Percentiles rank a stretch among this genome's conserved stretches.
These are phyloP conservation scores for Pittosporum tobira DNA, from an alignment of 129 eudicot species.

Conservation along the genomic window DNA sequence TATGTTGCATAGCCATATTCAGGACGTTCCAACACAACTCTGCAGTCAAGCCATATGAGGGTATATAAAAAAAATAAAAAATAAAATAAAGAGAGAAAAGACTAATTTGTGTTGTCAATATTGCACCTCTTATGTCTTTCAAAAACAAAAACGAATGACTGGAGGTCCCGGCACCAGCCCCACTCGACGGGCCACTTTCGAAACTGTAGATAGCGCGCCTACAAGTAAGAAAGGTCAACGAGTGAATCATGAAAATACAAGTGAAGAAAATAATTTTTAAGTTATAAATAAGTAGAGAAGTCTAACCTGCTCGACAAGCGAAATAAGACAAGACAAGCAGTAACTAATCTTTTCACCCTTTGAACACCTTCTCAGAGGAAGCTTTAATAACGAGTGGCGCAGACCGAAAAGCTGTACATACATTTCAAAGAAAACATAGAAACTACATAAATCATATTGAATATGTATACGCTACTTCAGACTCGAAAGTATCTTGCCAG, in stretches of 20 bases:
- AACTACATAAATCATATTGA: neutral
- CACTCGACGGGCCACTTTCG: slow-evolving; percentile 96
- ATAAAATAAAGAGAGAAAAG: no score
- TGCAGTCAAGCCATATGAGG: slow-evolving; percentile 18
- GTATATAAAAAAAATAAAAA: no score
- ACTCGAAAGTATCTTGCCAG: neutral
- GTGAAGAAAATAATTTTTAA: no score
- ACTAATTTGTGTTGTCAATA: slow-evolving; percentile 1
- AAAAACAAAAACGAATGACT: slow-evolving; percentile 87
- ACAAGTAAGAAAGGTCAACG: slow-evolving; percentile 9
- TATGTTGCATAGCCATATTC: slow-evolving; percentile 99
- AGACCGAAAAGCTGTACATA: slow-evolving; percentile 63
- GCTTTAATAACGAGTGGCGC: slow-evolving; percentile 43
- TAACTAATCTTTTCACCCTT: slow-evolving; percentile 62
- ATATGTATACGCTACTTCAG: neutral
- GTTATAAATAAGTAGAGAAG: no score
- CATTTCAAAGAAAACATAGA: slow-evolving; percentile 16
- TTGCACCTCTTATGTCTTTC: slow-evolving; percentile 77
- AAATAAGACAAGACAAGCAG: slow-evolving; percentile 80
- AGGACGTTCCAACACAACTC: slow-evolving; percentile 95
- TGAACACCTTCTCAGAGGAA: slow-evolving; percentile 35
- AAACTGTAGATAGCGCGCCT: slow-evolving; percentile 66
- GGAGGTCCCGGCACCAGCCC: slow-evolving; percentile 99
- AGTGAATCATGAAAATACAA: neutral
- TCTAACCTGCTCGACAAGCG: slow-evolving; percentile 93